These are phyloP conservation scores for Calocera cornea DNA, from an alignment of 768 basidiomycete genomes.

Conservation along the genomic window DNA sequence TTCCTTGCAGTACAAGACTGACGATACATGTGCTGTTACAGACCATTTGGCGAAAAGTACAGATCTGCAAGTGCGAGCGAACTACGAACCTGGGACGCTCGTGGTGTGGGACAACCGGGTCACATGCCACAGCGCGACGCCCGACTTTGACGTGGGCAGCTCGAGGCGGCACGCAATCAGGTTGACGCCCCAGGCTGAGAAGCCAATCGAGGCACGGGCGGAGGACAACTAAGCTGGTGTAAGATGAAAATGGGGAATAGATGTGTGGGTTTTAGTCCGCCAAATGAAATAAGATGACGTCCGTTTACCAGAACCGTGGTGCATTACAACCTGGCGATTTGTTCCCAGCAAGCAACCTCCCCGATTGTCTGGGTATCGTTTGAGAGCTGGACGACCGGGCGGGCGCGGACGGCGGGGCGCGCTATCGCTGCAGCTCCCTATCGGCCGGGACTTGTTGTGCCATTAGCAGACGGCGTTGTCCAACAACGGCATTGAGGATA, in stretches of 20 bases:
- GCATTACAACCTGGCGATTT: too few relatives aligned
- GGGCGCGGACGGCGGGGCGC: too few relatives aligned
- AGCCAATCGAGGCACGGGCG: constrained; percentile 28
- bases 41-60: constrained; percentile 32
- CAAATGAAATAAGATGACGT: background rate
- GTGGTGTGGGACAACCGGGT: constrained; percentile 45
- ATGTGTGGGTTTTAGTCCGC: background rate
- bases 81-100: constrained; percentile 40
- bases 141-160: constrained; percentile 26
- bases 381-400: too few relatives aligned
- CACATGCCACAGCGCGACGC: constrained; percentile 34
- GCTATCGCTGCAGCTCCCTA: too few relatives aligned
- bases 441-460: too few relatives aligned
- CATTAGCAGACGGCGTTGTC: too few relatives aligned
- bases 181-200: constrained; percentile 38
- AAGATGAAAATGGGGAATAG: background rate
- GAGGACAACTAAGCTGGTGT: background rate
- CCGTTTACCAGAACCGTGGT: background rate
- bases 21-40: background rate
- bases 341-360: too few relatives aligned
- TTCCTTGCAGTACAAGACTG: constrained; percentile 1
- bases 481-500: too few relatives aligned
- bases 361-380: too few relatives aligned
- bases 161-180: constrained; percentile 35
- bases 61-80: constrained; percentile 38